Evolutionary conservation across 2,329 filamentous ascomycete species (phyloP), one percentile per base, ranked within the genome.

Genomic region (Fusarium multiceps): DNA sequence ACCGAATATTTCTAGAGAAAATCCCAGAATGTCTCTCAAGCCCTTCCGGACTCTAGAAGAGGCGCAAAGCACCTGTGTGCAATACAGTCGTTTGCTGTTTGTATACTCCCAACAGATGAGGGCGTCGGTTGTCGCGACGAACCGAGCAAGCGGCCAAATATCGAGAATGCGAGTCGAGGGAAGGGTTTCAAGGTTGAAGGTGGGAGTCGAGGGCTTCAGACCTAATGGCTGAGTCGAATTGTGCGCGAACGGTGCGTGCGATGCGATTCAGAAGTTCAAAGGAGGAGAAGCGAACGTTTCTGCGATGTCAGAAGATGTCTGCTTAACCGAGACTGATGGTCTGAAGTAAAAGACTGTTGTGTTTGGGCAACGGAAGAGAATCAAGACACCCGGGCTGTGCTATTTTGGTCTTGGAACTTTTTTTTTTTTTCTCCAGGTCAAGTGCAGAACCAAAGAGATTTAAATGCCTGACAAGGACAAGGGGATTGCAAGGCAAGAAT

Each of bases 41-140:
- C 68, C 73, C 71, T 67, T 74, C 66, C 64, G 51, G 66, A 66
- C 58, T 45, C 64, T 63, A 59, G 64, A 66, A 75, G 71, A 74
- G 66, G 60, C 62, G 63, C 64, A 69, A 58, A 65, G 64, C 73
- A 75, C 73, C 68, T 65, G 51, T 58, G 63, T 72, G 66, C 71
- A 69, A 60, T 56, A 60, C 53, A 71, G 60, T 63, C 55, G 64
- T 43, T 66, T 53, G 66, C 41, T 66, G 41, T 68, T 69, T 56
- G 64, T 50, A 65, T 65, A 69, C 64, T 61, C 72, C 61, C 72
- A 63, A 68, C 30, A 63, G 27, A 63, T 55, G 69, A 74, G 69
- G 73, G 71, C 37, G 56, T 66, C 60, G 66, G 61, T 48, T 55
- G 51, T 63, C 47, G 51, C 23, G 23, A 41, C 60, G 30, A 63